Percentiles rank a stretch among this genome's conserved stretches.
These are phyloP conservation scores for Trametes cubensis DNA, from an alignment of 768 basidiomycete species.

Conservation along the genomic window DNA sequence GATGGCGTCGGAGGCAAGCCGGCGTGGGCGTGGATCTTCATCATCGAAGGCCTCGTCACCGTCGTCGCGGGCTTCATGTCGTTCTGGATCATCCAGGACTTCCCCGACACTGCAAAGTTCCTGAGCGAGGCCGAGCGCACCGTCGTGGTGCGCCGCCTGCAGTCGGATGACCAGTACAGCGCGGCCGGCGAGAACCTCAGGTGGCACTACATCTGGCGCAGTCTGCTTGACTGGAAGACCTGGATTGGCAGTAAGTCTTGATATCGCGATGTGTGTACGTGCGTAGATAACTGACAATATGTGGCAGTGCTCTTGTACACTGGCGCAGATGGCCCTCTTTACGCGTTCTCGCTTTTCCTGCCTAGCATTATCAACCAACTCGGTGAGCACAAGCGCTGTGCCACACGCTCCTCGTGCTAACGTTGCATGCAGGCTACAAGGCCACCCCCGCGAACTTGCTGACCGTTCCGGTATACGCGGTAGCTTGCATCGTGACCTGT, in stretches of 20 bases:
- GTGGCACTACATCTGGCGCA: slow-evolving; percentile 59
- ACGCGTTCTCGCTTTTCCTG: slow-evolving; percentile 77
- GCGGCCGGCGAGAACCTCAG: slow-evolving; percentile 68
- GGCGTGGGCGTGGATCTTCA: slow-evolving; percentile 76
- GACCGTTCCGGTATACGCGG: slow-evolving; percentile 75
- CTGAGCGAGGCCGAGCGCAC: slow-evolving; percentile 71
- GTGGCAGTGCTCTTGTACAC: slow-evolving; percentile 56
- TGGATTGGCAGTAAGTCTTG: slow-evolving; percentile 48
- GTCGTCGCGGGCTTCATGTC: slow-evolving; percentile 65
- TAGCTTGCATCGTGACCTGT: slow-evolving; percentile 70
- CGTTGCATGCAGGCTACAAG: slow-evolving; percentile 50
- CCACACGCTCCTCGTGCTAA: slow-evolving; percentile 40
- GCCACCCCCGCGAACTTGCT: slow-evolving; percentile 76
- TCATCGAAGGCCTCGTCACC: slow-evolving; percentile 69
- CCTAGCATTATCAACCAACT: slow-evolving; percentile 79
- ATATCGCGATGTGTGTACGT: not conserved
- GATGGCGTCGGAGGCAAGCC: slow-evolving; percentile 68
- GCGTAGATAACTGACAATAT: not conserved
- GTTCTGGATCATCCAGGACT: slow-evolving; percentile 81
- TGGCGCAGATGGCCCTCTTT: slow-evolving; percentile 66
- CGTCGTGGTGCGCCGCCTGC: slow-evolving; percentile 64
- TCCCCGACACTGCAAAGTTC: slow-evolving; percentile 81
- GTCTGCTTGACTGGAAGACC: slow-evolving; percentile 74
- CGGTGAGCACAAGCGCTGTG: slow-evolving; percentile 32
- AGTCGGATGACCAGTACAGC: slow-evolving; percentile 69